Evolutionary conservation across 208 protist genomes (phyloP), one percentile per base, ranked within the genome.

Genomic region (Trypanosoma platydactyli): DNA sequence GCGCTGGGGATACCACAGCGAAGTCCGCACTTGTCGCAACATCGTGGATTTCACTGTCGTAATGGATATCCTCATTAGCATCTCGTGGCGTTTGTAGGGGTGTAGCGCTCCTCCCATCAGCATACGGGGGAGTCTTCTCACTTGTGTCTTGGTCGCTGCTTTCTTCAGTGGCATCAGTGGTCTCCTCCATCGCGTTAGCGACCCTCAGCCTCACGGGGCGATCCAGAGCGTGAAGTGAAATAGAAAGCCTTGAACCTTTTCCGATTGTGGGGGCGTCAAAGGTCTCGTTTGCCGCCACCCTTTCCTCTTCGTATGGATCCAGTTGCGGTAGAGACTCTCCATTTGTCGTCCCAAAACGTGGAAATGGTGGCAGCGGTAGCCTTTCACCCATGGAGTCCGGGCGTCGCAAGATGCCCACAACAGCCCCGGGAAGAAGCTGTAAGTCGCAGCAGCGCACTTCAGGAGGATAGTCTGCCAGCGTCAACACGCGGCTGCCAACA

Each of bases 381-480:
- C 12, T 42, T 20, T 20, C 11, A 41, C 49, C 33, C 24, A 57
- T 45, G 42, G 22, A 30, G 38, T 16, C 15, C 35, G 38, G 55
- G 18, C n/a, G 30, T 22, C 18, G 16, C 3, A 62, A 20, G 41
- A 83, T 60, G 40, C 51, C 61, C 22, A 83, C 61, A 9, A 77
- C 73, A 38, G 46, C 61, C 40, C 78, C 78, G 16, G 78, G 78
- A 57, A 79, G 58, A 55, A 83, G 13, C n/a, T 68, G 45, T 33
- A 79, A 59, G 20, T 70, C 64, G 52, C 55, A 63, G 44, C 78
- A 83, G 25, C 54, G 67, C 29, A 62, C 73, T 16, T 42, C 55
- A 25, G 48, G 41, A 49, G 64, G 42, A 35, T 49, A 63, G 33
- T 66, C 16, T 18, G 50, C 45, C 1, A 62, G 9, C 3, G 18